Evolutionary conservation across 106 monocot species (phyloP).

Genomic region (Phalaenopsis aphrodite): DNA sequence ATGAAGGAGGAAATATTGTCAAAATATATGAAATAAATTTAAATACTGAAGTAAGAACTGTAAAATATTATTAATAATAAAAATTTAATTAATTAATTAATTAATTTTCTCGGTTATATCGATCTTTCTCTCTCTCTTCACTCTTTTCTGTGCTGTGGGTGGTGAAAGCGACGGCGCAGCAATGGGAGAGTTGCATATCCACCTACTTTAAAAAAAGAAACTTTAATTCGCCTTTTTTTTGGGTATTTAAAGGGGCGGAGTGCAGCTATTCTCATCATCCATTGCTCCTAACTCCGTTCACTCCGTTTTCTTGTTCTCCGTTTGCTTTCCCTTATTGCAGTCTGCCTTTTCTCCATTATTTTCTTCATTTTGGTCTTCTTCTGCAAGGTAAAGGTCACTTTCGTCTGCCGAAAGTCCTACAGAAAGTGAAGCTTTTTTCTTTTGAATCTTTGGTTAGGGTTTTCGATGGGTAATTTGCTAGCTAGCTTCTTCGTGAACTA

Average conservation of each 20-base stretch:
- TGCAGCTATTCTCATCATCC: neutral
- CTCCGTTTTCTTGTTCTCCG: conserved; percentile 6
- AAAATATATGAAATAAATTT: too few relatives aligned
- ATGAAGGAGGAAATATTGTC: too few relatives aligned
- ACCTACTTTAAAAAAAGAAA: neutral
- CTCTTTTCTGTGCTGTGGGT: neutral
- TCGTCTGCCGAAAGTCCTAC: neutral
- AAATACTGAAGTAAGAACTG: too few relatives aligned
- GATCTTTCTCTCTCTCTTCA: neutral
- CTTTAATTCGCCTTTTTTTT: neutral
- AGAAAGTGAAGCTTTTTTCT: neutral
- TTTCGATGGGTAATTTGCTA: neutral
- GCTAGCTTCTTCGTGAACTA: neutral
- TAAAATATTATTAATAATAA: too few relatives aligned
- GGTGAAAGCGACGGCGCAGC: neutral
- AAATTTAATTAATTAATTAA: too few relatives aligned
- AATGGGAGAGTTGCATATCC: neutral
- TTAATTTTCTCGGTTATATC: too few relatives aligned
- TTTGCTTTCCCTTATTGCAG: neutral
- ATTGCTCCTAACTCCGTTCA: conserved; percentile 10
- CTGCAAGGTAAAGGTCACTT: conserved; percentile 4
- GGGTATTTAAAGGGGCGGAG: conserved; percentile 8
- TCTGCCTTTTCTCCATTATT: neutral
- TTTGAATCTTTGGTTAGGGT: neutral
- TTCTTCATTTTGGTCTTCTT: neutral